phyloP scores from a whole-genome alignment of 23 red algal genomes.

The Chondrus crispus region DNA sequence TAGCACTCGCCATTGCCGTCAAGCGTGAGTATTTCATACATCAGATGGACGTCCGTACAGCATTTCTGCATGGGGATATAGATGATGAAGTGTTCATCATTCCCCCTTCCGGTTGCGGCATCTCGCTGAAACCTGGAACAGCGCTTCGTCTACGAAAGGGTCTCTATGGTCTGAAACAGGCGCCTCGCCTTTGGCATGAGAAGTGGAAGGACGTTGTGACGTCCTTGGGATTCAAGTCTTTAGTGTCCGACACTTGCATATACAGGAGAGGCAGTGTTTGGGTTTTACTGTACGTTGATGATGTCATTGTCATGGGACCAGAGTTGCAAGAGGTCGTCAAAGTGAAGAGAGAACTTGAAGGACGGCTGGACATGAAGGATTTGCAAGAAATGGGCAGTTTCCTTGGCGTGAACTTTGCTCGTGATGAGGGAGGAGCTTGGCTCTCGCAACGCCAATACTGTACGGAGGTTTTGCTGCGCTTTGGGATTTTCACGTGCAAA shows the following conservation, averaged over 20 bases:
- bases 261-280: background rate
- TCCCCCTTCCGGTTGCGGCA: background rate
- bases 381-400: background rate
- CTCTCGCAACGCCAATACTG: too few relatives aligned
- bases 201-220: background rate
- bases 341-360: background rate
- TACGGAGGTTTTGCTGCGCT: too few relatives aligned
- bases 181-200: background rate
- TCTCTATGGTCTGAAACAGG: slow-evolving; percentile 3
- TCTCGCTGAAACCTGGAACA: background rate
- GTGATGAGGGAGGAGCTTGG: background rate
- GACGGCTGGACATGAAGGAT: background rate
- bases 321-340: background rate
- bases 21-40: background rate
- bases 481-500: too few relatives aligned
- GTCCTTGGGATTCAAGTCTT: background rate
- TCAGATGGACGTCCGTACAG: background rate
- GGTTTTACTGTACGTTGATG: background rate
- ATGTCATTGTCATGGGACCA: background rate
- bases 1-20: background rate
- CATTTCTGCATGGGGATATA: background rate
- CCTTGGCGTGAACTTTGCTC: background rate
- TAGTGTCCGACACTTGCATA: background rate
- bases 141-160: background rate
- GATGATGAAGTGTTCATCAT: background rate